A percentile compares a stretch with the other conserved stretches of the same genome.
phyloP scores from a whole-genome alignment of 495 filamentous ascomycete species.

The Podospora didyma region DNA sequence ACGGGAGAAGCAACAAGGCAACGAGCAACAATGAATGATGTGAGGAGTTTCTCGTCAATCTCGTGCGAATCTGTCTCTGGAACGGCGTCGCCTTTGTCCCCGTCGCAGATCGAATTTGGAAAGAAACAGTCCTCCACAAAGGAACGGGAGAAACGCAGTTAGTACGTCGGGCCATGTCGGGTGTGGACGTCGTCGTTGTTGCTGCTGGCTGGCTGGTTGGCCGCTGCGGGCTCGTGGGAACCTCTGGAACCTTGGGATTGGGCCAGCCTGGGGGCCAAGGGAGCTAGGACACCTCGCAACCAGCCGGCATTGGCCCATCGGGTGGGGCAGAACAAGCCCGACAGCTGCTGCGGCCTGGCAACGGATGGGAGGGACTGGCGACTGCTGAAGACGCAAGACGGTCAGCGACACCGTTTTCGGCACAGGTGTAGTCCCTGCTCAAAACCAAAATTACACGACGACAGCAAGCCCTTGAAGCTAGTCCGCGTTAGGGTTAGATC shows the following conservation, averaged over 20 bases:
- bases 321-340: too few relatives aligned
- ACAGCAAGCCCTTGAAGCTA: conserved; percentile 20
- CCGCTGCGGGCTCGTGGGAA: too few relatives aligned
- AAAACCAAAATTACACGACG: conserved; percentile 37
- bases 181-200: conserved; percentile 1
- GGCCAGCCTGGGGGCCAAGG: too few relatives aligned
- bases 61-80: too few relatives aligned
- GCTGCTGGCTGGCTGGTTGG: conserved; percentile 9
- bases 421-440: conserved; percentile 19
- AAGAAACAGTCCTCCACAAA: neutral
- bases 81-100: neutral
- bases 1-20: neutral
- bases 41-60: too few relatives aligned
- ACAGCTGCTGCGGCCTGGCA: neutral
- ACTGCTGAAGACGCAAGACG: conserved; percentile 3
- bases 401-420: conserved; percentile 25
- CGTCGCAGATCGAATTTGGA: neutral
- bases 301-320: too few relatives aligned
- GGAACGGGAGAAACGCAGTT: conserved; percentile 10
- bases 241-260: neutral
- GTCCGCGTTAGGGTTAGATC: conserved; percentile 12
- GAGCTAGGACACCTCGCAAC: too few relatives aligned
- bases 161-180: conserved; percentile 23
- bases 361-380: too few relatives aligned
- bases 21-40: too few relatives aligned